Evolutionary conservation across 192 early-diverging fungal genomes (phyloP).

Genomic region (Dissophora globulifera): DNA sequence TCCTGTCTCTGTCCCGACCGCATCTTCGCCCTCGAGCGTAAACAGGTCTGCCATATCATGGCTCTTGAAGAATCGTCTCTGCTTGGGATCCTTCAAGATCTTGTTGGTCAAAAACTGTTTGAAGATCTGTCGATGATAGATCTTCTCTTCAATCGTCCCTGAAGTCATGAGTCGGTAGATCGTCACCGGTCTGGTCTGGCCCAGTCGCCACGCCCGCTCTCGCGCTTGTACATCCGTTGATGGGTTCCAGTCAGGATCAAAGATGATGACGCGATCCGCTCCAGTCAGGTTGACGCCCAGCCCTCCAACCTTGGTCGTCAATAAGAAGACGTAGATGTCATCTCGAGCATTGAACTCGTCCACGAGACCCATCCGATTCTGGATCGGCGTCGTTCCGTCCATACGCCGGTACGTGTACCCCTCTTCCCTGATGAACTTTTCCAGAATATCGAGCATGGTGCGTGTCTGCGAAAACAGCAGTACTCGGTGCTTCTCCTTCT

Average conservation of each 20-base stretch:
- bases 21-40: slow-evolving; percentile 67
- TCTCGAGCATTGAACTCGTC: slow-evolving; percentile 83
- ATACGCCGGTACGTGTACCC: slow-evolving; percentile 84
- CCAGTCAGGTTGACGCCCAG: slow-evolving; percentile 96
- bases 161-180: slow-evolving; percentile 97
- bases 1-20: slow-evolving; percentile 83
- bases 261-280: slow-evolving; percentile 93
- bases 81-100: slow-evolving; percentile 90
- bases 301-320: slow-evolving; percentile 98
- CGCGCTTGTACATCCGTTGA: slow-evolving; percentile 95
- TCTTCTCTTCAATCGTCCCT: slow-evolving; percentile 96
- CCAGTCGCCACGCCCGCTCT: slow-evolving; percentile 95
- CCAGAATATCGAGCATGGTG: slow-evolving; percentile 95
- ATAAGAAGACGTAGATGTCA: slow-evolving; percentile 85
- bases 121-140: slow-evolving; percentile 97
- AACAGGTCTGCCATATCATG: slow-evolving; percentile 90
- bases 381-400: slow-evolving; percentile 96
- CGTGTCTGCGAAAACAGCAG: slow-evolving; percentile 95
- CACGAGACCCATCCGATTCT: slow-evolving; percentile 82
- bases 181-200: slow-evolving; percentile 87
- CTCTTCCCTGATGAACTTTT: slow-evolving; percentile 71
- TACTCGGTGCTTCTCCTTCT: slow-evolving; percentile 81
- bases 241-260: slow-evolving; percentile 99
- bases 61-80: slow-evolving; percentile 90
- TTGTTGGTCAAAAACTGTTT: slow-evolving; percentile 98